These are phyloP conservation scores for Emericellopsis terricola DNA, from an alignment of 495 filamentous ascomycete species.

Conservation along the genomic window DNA sequence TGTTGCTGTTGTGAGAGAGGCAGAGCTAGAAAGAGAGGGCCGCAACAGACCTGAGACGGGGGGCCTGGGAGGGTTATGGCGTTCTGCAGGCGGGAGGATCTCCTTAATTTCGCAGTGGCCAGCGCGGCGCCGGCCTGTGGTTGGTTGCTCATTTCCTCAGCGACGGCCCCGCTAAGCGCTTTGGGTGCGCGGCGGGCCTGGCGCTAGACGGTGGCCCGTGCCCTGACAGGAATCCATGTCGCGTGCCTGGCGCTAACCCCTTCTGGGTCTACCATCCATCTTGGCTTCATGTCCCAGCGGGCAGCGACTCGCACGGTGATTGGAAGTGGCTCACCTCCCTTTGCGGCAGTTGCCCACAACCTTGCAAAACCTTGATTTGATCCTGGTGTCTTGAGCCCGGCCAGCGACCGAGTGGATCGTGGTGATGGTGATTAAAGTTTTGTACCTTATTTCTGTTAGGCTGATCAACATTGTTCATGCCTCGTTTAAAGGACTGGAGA, in stretches of 20 bases:
- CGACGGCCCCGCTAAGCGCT: background rate
- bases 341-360: background rate
- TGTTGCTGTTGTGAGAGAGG: background rate
- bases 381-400: too few species aligned
- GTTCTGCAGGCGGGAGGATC: background rate
- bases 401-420: too few species aligned
- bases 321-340: background rate
- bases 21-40: background rate
- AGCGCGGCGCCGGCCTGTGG: background rate
- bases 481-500: too few species aligned
- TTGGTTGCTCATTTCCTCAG: background rate
- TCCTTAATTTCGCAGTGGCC: background rate
- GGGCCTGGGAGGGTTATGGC: background rate
- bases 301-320: background rate
- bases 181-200: background rate
- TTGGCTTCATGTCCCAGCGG: background rate
- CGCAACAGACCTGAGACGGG: background rate
- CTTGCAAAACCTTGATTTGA: background rate
- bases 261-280: background rate
- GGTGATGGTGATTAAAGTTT: too few species aligned
- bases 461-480: too few species aligned
- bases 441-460: too few species aligned
- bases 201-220: background rate
- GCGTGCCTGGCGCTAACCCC: background rate
- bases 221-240: background rate